Conservation (phyloP, 495 filamentous ascomycete species). For the Wilcoxina mikolae region DNA sequence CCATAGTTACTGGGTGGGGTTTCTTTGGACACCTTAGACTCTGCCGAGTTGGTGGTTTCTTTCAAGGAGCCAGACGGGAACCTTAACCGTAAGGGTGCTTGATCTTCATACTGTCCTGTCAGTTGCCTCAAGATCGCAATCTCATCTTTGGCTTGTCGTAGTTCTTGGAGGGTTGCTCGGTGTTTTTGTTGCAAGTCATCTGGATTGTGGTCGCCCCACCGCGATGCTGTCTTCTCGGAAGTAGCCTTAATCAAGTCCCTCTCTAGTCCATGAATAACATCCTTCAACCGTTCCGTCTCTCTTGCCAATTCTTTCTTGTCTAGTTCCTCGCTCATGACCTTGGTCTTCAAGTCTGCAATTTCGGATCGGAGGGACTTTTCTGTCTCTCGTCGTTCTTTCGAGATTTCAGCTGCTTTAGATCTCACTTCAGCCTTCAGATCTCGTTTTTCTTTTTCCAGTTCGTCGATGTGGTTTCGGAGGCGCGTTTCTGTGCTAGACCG, state of each 20-base stretch:
- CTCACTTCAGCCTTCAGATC: conserved; percentile 32
- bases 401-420: conserved; percentile 33
- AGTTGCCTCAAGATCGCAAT: conserved; percentile 39
- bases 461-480: conserved; percentile 30
- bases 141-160: conserved; percentile 41
- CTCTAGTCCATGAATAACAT: conserved; percentile 41
- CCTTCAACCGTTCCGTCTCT: conserved; percentile 46
- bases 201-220: conserved; percentile 6
- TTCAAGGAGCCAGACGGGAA: not conserved
- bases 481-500: conserved; percentile 13
- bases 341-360: conserved; percentile 45
- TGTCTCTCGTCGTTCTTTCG: conserved; percentile 40
- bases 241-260: conserved; percentile 23
- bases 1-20: not conserved
- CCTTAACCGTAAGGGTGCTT: conserved; percentile 1
- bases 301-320: conserved; percentile 50
- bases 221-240: conserved; percentile 7
- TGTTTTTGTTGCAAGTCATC: conserved; percentile 26
- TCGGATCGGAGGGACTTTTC: conserved; percentile 40
- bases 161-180: conserved; percentile 29
- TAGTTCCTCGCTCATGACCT: conserved; percentile 39
- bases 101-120: conserved; percentile 35
- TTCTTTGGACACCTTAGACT: too few species aligned
- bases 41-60: too few species aligned
- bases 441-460: conserved; percentile 33